Evolutionary conservation across 169 alveolate species (phyloP).

Genomic region (Plasmodium falciparum): DNA sequence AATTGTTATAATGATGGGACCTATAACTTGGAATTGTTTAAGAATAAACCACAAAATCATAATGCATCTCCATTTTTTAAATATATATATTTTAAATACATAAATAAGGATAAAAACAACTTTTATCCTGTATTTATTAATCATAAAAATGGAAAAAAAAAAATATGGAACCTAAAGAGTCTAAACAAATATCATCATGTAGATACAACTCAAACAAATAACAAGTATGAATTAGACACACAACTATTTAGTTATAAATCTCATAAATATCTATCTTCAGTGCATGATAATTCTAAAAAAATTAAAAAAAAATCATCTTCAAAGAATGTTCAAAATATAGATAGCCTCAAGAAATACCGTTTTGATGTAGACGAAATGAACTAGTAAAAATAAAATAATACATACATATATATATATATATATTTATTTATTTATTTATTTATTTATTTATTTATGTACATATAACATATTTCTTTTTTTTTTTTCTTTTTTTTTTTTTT

Average conservation of each 20-base stretch:
- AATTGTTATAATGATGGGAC: background rate
- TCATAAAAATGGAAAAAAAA: conserved; percentile 56
- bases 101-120: conserved; percentile 21
- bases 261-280: conserved; percentile 14
- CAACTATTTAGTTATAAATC: conserved; percentile 40
- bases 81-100: conserved; percentile 41
- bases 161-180: conserved; percentile 44
- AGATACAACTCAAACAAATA: conserved; percentile 2
- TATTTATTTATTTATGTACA: no score
- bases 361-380: conserved; percentile 35
- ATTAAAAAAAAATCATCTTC: background rate
- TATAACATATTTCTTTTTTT: no score
- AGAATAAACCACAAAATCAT: background rate
- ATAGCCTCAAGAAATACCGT: conserved; percentile 8
- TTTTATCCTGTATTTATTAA: conserved; percentile 47
- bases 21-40: background rate
- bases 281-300: conserved; percentile 4
- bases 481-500: background rate
- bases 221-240: conserved; percentile 48
- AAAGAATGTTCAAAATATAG: background rate
- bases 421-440: background rate
- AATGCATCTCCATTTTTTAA: conserved; percentile 54
- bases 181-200: conserved; percentile 1
- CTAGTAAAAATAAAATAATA: conserved; percentile 25
- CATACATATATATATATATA: background rate